phyloP scores from a whole-genome alignment of 2,329 filamentous ascomycete species.

The Phialocephala sp. region DNA sequence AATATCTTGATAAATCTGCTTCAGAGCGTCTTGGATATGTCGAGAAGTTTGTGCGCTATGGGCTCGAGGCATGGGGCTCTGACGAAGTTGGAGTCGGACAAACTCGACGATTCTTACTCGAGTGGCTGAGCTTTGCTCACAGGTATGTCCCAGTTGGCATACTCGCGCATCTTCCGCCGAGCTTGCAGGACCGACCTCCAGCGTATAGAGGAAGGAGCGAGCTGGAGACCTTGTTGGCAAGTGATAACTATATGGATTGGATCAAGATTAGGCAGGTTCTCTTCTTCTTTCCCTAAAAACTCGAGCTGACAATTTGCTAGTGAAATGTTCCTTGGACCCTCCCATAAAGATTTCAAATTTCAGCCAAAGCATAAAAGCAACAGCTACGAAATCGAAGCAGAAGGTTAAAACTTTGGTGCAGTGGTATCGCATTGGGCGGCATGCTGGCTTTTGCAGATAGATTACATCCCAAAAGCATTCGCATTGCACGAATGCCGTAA shows the following conservation, averaged over 20 bases:
- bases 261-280: slow-evolving; percentile 91
- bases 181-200: slow-evolving; percentile 87
- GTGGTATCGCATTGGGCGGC: background rate
- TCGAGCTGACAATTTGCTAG: slow-evolving; percentile 51
- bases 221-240: slow-evolving; percentile 89
- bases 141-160: slow-evolving; percentile 91
- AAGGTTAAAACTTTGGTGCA: slow-evolving; percentile 54
- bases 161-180: slow-evolving; percentile 85
- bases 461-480: background rate
- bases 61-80: slow-evolving; percentile 92
- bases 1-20: slow-evolving; percentile 95
- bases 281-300: background rate
- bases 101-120: slow-evolving; percentile 88
- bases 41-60: slow-evolving; percentile 88
- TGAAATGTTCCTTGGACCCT: slow-evolving; percentile 96
- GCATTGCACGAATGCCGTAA: background rate
- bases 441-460: background rate
- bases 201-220: slow-evolving; percentile 85
- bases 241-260: slow-evolving; percentile 95
- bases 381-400: slow-evolving; percentile 81
- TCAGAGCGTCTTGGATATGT: slow-evolving; percentile 84
- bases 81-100: slow-evolving; percentile 93
- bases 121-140: slow-evolving; percentile 93
- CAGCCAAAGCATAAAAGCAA: slow-evolving; percentile 98
- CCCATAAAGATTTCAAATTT: slow-evolving; percentile 89